Evolutionary conservation across 208 protist species (phyloP).

Genomic region (Crithidia brevicula): DNA sequence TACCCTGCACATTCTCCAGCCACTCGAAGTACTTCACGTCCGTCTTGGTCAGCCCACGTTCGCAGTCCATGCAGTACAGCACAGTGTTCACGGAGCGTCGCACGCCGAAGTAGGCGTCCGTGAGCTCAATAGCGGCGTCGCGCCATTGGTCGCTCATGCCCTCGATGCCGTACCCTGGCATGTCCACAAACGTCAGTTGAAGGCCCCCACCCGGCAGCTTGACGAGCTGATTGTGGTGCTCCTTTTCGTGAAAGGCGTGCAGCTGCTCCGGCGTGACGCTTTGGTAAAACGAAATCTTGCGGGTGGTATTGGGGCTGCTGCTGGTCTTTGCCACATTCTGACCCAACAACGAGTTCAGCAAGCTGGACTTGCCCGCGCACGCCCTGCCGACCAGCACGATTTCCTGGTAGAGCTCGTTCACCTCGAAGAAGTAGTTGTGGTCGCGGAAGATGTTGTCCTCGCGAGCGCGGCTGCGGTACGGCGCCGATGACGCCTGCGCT

Average conservation of each 20-base stretch:
- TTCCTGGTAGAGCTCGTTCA: slow-evolving; percentile 92
- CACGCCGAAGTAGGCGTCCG: slow-evolving; percentile 91
- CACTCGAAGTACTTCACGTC: slow-evolving; percentile 90
- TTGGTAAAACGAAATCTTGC: slow-evolving; percentile 89
- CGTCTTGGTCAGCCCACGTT: slow-evolving; percentile 80
- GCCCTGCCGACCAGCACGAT: slow-evolving; percentile 86
- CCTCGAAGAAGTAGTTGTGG: slow-evolving; percentile 92
- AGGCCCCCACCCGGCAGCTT: slow-evolving; percentile 85
- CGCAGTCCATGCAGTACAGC: slow-evolving; percentile 91
- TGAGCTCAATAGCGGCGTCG: slow-evolving; percentile 86
- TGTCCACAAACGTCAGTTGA: slow-evolving; percentile 92
- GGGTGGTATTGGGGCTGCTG: slow-evolving; percentile 87
- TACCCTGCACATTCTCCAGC: slow-evolving; percentile 90
- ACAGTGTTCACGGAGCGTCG: slow-evolving; percentile 92
- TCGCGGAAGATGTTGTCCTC: slow-evolving; percentile 76
- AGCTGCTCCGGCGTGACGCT: slow-evolving; percentile 81
- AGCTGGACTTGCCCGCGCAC: slow-evolving; percentile 86
- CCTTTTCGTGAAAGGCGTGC: slow-evolving; percentile 63
- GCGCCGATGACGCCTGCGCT: neutral
- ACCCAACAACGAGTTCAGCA: slow-evolving; percentile 86
- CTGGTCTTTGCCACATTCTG: slow-evolving; percentile 85
- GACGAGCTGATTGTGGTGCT: slow-evolving; percentile 82
- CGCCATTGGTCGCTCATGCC: slow-evolving; percentile 91
- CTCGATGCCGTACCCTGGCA: slow-evolving; percentile 91
- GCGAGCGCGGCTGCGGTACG: slow-evolving; percentile 43